Conservation (phyloP, 148 eudicot genomes). For the Fallopia convolvulus region DNA sequence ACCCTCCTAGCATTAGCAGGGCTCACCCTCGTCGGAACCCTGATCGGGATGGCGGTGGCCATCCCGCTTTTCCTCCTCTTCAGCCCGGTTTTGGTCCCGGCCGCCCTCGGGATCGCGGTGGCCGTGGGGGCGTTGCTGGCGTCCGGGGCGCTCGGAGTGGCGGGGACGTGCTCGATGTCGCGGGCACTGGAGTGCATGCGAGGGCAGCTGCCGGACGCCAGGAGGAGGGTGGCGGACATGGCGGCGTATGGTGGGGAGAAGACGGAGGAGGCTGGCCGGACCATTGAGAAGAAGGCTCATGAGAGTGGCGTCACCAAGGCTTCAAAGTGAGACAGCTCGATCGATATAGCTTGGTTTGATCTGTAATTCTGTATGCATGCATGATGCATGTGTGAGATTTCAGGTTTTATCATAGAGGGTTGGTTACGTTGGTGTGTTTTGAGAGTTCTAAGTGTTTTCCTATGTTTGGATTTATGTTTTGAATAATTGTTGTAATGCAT, state of each 20-base stretch:
- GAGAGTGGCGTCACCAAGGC: slow-evolving; percentile 8
- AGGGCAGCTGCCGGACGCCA: slow-evolving; percentile 47
- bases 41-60: slow-evolving; percentile 36
- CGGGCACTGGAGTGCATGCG: slow-evolving; percentile 35
- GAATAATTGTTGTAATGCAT: no score
- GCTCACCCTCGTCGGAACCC: slow-evolving; percentile 30
- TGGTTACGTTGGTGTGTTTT: neutral
- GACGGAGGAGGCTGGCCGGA: slow-evolving; percentile 72
- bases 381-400: neutral
- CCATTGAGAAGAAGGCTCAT: slow-evolving; percentile 54
- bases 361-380: neutral
- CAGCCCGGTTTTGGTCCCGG: slow-evolving; percentile 77
- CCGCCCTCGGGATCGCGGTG: slow-evolving; percentile 26
- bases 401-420: neutral
- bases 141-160: slow-evolving; percentile 64
- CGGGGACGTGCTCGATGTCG: slow-evolving; percentile 57
- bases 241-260: slow-evolving; percentile 60
- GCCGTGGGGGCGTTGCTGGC: slow-evolving; percentile 45
- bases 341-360: no score
- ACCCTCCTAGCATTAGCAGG: slow-evolving; percentile 58
- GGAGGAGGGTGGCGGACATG: slow-evolving; percentile 47
- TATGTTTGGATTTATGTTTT: neutral
- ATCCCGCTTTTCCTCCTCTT: slow-evolving; percentile 63
- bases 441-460: neutral
- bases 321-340: neutral